Conservation (phyloP, 1,284 basidiomycete genomes). For the Hemileia vastatrix region DNA sequence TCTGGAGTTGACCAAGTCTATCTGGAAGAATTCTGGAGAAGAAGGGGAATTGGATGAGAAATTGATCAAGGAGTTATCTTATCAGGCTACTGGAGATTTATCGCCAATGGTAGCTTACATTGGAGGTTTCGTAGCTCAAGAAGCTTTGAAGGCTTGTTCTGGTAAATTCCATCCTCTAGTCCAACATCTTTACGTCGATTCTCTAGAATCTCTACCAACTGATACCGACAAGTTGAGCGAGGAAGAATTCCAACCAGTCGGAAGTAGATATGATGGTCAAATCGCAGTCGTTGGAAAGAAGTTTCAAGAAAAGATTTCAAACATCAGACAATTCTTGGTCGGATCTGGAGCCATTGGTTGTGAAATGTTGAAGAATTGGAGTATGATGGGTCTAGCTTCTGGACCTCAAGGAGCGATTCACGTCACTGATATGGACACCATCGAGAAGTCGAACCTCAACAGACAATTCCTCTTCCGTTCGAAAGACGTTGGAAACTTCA, state of each 20-base stretch:
- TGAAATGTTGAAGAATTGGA: slow-evolving; percentile 99
- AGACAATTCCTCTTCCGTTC: slow-evolving; percentile 95
- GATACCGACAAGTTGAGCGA: slow-evolving; percentile 54
- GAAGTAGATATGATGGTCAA: slow-evolving; percentile 84
- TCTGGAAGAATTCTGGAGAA: slow-evolving; percentile 51
- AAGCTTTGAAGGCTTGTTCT: slow-evolving; percentile 91
- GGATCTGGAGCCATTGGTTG: slow-evolving; percentile 98
- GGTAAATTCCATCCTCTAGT: slow-evolving; percentile 97
- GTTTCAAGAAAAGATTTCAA: slow-evolving; percentile 87
- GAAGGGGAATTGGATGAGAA: slow-evolving; percentile 66
- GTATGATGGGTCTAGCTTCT: slow-evolving; percentile 90
- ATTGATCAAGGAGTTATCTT: slow-evolving; percentile 72
- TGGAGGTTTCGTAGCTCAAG: slow-evolving; percentile 95
- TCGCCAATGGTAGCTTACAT: slow-evolving; percentile 86
- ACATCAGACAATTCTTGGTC: slow-evolving; percentile 89
- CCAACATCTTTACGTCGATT: slow-evolving; percentile 94
- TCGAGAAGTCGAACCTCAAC: slow-evolving; percentile 98
- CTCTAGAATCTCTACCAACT: slow-evolving; percentile 78
- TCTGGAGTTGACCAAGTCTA: slow-evolving; percentile 64
- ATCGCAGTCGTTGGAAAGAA: slow-evolving; percentile 85
- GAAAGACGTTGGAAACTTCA: slow-evolving; percentile 96
- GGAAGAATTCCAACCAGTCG: slow-evolving; percentile 69
- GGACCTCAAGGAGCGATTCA: slow-evolving; percentile 73
- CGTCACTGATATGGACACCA: slow-evolving; percentile 96
- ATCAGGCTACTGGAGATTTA: slow-evolving; percentile 84